These are phyloP conservation scores for Aspergillus niger DNA, from an alignment of 2,329 filamentous ascomycete genomes.

Conservation along the genomic window DNA sequence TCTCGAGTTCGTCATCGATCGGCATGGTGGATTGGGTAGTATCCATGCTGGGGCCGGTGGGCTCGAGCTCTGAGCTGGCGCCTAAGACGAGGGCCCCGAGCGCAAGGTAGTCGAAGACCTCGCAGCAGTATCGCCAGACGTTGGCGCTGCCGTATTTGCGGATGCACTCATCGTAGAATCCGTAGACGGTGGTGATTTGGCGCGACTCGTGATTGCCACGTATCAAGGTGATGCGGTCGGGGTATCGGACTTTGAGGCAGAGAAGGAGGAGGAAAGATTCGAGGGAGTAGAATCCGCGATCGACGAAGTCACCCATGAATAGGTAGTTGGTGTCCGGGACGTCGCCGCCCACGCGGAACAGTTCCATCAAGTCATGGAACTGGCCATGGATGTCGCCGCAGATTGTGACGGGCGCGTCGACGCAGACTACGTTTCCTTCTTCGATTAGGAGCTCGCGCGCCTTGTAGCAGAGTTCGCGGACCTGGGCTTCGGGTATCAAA, in stretches of 20 bases:
- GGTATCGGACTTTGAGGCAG: slow-evolving; percentile 95
- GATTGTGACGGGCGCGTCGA: slow-evolving; percentile 94
- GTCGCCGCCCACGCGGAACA: slow-evolving; percentile 90
- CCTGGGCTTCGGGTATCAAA: slow-evolving; percentile 91
- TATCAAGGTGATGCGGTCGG: slow-evolving; percentile 94
- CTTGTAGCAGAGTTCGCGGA: slow-evolving; percentile 96
- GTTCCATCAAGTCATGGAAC: slow-evolving; percentile 95
- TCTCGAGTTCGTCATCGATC: slow-evolving; percentile 74
- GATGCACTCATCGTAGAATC: slow-evolving; percentile 96
- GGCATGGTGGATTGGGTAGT: slow-evolving; percentile 54
- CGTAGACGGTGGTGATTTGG: slow-evolving; percentile 96
- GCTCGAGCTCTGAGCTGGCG: slow-evolving; percentile 67
- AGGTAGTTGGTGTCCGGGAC: slow-evolving; percentile 95
- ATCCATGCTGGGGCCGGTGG: slow-evolving; percentile 53
- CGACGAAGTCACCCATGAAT: slow-evolving; percentile 98
- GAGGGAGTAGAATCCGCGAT: slow-evolving; percentile 96
- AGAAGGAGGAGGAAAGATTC: slow-evolving; percentile 95
- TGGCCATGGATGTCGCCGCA: slow-evolving; percentile 97
- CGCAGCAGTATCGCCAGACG: slow-evolving; percentile 96
- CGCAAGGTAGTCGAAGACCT: slow-evolving; percentile 95
- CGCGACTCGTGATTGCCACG: slow-evolving; percentile 94
- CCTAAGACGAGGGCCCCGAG: slow-evolving; percentile 89
- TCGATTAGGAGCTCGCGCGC: slow-evolving; percentile 94
- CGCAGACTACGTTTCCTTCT: slow-evolving; percentile 94
- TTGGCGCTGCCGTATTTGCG: slow-evolving; percentile 96